Base-by-base conservation (phyloP, 2,329 filamentous ascomycete species). In the Sclerotinia spermophila region DNA sequence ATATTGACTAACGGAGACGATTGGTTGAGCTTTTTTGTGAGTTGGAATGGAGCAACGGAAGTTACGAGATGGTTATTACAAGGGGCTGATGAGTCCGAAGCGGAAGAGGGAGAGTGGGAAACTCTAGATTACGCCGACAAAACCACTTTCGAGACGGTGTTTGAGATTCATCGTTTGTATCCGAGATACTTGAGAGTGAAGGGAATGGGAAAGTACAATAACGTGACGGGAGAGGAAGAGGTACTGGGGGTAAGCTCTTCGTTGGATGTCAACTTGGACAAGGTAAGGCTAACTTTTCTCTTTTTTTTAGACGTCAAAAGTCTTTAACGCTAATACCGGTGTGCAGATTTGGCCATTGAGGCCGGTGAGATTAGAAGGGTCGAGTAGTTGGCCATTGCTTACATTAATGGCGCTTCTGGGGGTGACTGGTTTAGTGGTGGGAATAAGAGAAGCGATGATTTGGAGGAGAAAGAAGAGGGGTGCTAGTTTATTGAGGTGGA, bases 1-100 rank as follows among this genome's bases (percentile, higher is more conserved):
- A 81, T 82, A 5, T 79, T 79, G 56, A 71, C 45, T 2, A 64
- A 71, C 13, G 71, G 74, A 17, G 77, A 76, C 27, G 79, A 79
- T 1, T 75, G 73, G 33, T 79, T 76, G 13, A 81, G 78, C 72
- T 79, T 80, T 13, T 89, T 85, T 76, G 85, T 87, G 2, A 86
- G 83, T 6, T 86, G 84, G 84, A 86, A 86, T 70, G 84, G 84
- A 6, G 83, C 84, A 62, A 86, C 83, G 0, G 81, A 83, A 75
- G 83, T 82, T 0, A 78, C 75, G 4, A 55, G 69, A 5, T 86
- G 86, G 87, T 80, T 68, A 30, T 51, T 68, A 53, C 40, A 67
- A 70, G 69, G 53, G 19, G 62, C 53, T 5, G 69, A 70, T 45
- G 64, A 67, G 5, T 17, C 40, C 19, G 62, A 44, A 30, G 61